These are phyloP conservation scores for Wickerhamomyces subpelliculosus DNA, from an alignment of 805 yeast species.

Conservation along the genomic window DNA sequence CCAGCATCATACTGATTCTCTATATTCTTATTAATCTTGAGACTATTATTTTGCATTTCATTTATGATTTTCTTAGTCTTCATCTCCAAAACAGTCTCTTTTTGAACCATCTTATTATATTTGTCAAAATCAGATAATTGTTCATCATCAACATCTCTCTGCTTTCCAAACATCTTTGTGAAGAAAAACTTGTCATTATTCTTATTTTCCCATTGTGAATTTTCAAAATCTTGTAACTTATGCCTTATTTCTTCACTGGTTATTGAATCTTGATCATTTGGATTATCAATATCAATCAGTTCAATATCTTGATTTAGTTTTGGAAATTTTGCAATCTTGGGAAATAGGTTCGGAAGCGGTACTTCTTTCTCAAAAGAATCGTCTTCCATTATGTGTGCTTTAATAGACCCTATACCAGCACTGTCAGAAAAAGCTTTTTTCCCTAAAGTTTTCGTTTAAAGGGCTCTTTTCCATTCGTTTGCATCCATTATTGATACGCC, in stretches of 20 bases:
- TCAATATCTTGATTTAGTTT: conserved; percentile 3
- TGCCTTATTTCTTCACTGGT: conserved; percentile 9
- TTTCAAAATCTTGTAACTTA: conserved; percentile 11
- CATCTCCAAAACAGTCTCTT: conserved; percentile 25
- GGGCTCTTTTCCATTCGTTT: too few relatives aligned
- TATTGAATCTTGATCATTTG: conserved; percentile 8
- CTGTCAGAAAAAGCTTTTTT: too few relatives aligned
- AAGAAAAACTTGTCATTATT: conserved; percentile 24
- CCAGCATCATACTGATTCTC: conserved; percentile 21
- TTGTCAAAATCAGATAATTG: conserved; percentile 24
- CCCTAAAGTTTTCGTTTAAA: too few relatives aligned
- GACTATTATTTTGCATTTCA: conserved; percentile 9
- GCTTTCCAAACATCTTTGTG: conserved; percentile 14
- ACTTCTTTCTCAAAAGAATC: background rate
- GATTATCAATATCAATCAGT: conserved; percentile 3
- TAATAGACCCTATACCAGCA: too few relatives aligned
- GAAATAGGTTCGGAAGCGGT: conserved; percentile 3
- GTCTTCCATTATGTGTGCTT: background rate
- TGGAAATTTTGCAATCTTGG: conserved; percentile 7
- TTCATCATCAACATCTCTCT: conserved; percentile 5
- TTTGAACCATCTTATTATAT: conserved; percentile 27
- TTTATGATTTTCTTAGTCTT: conserved; percentile 16
- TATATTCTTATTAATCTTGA: conserved; percentile 17
- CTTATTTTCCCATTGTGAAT: conserved; percentile 13
- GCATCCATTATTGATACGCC: too few relatives aligned